These are phyloP conservation scores for Fusarium sacchari DNA, from an alignment of 2,329 filamentous ascomycete genomes.

Conservation along the genomic window DNA sequence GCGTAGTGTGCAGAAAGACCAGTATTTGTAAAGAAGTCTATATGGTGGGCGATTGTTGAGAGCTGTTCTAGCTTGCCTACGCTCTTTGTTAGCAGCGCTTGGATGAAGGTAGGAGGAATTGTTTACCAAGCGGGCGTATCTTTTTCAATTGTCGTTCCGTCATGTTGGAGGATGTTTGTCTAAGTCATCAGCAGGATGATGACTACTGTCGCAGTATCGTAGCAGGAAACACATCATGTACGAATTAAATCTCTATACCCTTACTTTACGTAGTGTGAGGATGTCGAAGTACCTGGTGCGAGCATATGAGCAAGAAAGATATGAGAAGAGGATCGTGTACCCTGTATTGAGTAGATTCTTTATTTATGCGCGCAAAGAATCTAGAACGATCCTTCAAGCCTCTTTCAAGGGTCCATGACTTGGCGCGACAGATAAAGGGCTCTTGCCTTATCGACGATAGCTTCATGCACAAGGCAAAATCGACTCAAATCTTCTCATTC, in stretches of 20 bases:
- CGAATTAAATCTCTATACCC: neutral
- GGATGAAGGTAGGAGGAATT: neutral
- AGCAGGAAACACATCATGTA: neutral
- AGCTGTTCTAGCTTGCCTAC: neutral
- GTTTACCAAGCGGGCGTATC: neutral
- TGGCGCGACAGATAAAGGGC: neutral
- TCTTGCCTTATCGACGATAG: neutral
- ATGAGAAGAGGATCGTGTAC: neutral
- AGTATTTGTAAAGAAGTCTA: conserved; percentile 9
- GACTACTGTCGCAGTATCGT: neutral
- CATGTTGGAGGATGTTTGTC: neutral
- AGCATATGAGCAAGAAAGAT: neutral
- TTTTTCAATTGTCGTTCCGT: neutral
- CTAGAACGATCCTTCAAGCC: neutral
- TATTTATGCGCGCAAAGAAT: neutral
- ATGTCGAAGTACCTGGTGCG: neutral
- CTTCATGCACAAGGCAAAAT: neutral
- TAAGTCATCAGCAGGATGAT: too few relatives aligned
- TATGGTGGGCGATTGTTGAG: neutral
- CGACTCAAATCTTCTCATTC: conserved; percentile 9
- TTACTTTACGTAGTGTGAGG: neutral
- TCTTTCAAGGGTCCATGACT: neutral
- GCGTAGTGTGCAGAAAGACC: conserved; percentile 1
- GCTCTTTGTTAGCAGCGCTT: neutral
- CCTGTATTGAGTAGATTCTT: neutral